Evolutionary conservation across 331 rosid species (phyloP).

Genomic region (Quercus lobata): DNA sequence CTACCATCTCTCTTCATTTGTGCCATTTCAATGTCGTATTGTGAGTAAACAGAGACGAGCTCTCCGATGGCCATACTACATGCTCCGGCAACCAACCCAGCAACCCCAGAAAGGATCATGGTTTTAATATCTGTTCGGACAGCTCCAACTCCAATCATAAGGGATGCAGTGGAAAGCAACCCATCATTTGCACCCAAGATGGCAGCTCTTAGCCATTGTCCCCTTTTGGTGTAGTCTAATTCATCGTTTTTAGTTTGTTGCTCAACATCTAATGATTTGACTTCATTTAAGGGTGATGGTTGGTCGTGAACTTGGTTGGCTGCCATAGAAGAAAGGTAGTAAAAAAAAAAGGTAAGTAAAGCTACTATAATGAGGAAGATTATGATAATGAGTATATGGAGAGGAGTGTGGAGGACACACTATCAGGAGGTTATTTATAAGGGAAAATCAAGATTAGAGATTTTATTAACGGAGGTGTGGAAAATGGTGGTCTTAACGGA

Average conservation of each 20-base stretch:
- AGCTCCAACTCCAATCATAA: conserved; percentile 63
- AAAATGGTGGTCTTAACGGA: no score
- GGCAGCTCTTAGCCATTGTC: conserved; percentile 52
- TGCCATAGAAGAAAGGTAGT: conserved; percentile 9
- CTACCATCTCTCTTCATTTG: conserved; percentile 41
- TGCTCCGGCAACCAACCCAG: conserved; percentile 46
- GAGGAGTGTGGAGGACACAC: no score
- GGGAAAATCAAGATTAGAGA: no score
- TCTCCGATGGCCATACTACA: conserved; percentile 67
- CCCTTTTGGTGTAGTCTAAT: no score
- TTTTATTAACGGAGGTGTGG: no score
- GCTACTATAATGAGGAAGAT: no score
- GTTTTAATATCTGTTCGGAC: conserved; percentile 37
- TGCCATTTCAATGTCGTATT: conserved; percentile 44
- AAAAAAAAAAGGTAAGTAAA: background rate
- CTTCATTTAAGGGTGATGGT: background rate
- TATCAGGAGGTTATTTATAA: no score
- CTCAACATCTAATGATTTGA: no score
- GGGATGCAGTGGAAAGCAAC: conserved; percentile 49
- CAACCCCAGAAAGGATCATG: conserved; percentile 44
- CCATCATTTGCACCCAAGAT: conserved; percentile 63
- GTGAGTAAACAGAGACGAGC: conserved; percentile 48
- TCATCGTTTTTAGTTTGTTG: no score
- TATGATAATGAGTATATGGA: no score
- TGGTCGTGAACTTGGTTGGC: background rate